Conservation (phyloP, 169 alveolate species). For the Plasmodium gonderi region DNA sequence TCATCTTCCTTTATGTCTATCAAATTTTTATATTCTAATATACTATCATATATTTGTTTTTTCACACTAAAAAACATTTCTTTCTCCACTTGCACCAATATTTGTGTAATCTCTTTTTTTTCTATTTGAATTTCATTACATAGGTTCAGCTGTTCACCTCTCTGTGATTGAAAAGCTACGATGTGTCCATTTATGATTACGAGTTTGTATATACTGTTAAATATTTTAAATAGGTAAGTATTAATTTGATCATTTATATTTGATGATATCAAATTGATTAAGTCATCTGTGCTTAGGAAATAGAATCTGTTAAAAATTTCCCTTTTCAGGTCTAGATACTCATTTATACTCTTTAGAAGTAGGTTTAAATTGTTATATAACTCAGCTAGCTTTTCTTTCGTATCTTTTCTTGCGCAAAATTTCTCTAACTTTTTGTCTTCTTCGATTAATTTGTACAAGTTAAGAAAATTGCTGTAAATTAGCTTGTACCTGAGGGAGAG, state of each 20-base stretch:
- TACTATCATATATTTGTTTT: constrained; percentile 48
- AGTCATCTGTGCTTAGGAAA: constrained; percentile 70
- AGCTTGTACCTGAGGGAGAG: constrained; percentile 21
- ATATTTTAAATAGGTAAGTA: constrained; percentile 66
- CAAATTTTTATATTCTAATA: constrained; percentile 66
- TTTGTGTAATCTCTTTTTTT: constrained; percentile 72
- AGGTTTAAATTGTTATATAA: constrained; percentile 41
- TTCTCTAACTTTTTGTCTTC: constrained; percentile 68
- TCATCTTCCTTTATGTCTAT: constrained; percentile 73
- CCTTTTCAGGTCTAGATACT: constrained; percentile 67
- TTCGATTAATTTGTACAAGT: constrained; percentile 62
- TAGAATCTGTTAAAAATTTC: constrained; percentile 62
- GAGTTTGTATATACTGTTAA: constrained; percentile 57
- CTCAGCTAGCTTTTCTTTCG: constrained; percentile 56
- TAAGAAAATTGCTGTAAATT: constrained; percentile 39
- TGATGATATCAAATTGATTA: constrained; percentile 66
- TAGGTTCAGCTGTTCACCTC: constrained; percentile 54
- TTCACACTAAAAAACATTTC: constrained; percentile 70
- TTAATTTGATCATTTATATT: constrained; percentile 71
- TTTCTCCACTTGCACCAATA: constrained; percentile 57
- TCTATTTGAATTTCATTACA: constrained; percentile 69
- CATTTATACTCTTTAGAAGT: constrained; percentile 61
- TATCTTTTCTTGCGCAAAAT: constrained; percentile 58
- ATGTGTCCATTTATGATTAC: constrained; percentile 65
- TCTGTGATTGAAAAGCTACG: constrained; percentile 58